These are phyloP conservation scores for Cadophora luteo-olivacea DNA, from an alignment of 2,329 filamentous ascomycete genomes.

Conservation along the genomic window DNA sequence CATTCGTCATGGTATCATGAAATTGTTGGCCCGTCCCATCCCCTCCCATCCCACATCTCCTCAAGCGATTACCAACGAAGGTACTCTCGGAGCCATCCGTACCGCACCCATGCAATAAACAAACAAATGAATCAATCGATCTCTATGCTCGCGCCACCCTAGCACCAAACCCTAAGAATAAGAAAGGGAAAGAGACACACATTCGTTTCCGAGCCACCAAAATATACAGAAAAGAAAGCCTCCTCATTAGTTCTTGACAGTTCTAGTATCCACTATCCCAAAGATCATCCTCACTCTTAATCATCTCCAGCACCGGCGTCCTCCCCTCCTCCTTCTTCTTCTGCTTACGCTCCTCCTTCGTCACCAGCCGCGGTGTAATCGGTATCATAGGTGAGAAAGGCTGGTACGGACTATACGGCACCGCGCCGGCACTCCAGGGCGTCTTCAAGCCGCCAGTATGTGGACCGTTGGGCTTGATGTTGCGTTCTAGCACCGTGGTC, in stretches of 20 bases:
- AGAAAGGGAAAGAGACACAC: background rate
- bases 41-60: background rate
- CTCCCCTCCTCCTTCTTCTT: conserved; percentile 67
- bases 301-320: conserved; percentile 68
- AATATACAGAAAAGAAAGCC: conserved; percentile 9
- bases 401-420: conserved; percentile 81
- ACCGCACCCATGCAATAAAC: background rate
- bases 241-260: background rate
- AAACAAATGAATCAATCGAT: background rate
- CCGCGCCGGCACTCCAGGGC: conserved; percentile 65
- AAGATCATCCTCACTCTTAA: conserved; percentile 65
- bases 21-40: background rate
- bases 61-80: conserved; percentile 15
- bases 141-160: conserved; percentile 18
- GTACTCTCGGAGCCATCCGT: background rate
- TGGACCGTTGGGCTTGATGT: conserved; percentile 55
- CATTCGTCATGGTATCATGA: conserved; percentile 24
- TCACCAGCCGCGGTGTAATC: conserved; percentile 77
- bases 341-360: conserved; percentile 72
- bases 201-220: background rate
- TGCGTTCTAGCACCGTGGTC: conserved; percentile 69
- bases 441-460: conserved; percentile 62
- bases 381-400: conserved; percentile 78
- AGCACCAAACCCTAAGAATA: conserved; percentile 13
- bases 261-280: conserved; percentile 54